Conservation (phyloP, 2,329 filamentous ascomycete species). For the Tolypocladium tundrense region DNA sequence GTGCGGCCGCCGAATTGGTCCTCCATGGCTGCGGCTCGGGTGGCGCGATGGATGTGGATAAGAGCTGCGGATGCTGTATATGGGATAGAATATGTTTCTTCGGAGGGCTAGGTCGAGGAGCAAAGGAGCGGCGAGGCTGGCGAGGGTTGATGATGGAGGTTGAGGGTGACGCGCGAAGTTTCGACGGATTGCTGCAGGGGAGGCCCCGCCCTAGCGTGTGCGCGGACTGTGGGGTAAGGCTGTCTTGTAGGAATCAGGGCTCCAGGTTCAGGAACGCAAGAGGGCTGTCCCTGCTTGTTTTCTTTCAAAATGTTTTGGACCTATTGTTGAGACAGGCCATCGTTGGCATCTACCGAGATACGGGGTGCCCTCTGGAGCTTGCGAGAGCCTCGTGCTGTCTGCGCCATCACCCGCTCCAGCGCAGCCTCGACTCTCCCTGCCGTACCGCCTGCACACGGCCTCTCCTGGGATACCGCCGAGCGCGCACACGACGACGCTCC, state of each 20-base stretch:
- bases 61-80: background rate
- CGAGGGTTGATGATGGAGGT: background rate
- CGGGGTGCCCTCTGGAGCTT: too few species aligned
- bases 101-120: background rate
- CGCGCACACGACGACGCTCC: conserved; percentile 43
- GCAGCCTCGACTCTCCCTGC: conserved; percentile 26
- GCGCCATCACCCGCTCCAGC: conserved; percentile 7
- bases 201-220: background rate
- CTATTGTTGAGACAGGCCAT: background rate
- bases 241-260: too few species aligned
- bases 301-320: background rate
- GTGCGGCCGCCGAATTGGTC: conserved; percentile 52
- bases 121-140: too few species aligned
- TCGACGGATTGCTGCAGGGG: background rate
- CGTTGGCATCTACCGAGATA: background rate
- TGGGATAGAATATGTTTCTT: background rate
- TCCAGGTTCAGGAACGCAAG: background rate
- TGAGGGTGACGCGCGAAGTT: background rate
- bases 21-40: conserved; percentile 31
- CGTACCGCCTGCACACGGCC: conserved; percentile 40
- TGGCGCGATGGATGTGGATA: background rate
- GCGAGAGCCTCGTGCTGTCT: background rate
- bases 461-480: conserved; percentile 42
- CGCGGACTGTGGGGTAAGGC: background rate
- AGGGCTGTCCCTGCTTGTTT: too few species aligned